Percentiles rank a stretch among this genome's conserved stretches.
These are phyloP conservation scores for Irpex sp. DNA, from an alignment of 1,284 basidiomycete species.

Conservation along the genomic window DNA sequence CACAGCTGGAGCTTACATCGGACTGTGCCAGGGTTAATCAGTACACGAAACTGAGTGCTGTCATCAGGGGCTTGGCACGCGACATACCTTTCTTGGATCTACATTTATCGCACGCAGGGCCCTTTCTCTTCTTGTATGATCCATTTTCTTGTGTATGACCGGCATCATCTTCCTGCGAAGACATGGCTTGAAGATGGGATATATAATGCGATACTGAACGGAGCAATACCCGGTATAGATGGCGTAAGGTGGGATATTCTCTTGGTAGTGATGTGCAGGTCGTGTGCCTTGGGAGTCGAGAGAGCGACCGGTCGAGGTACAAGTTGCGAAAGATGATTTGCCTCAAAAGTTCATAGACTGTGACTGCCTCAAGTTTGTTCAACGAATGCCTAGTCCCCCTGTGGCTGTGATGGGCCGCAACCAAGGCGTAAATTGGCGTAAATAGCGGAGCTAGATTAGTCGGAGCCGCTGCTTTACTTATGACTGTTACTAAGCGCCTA, in stretches of 20 bases:
- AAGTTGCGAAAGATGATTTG: too few relatives aligned
- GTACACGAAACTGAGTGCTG: not conserved
- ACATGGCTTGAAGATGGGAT: slow-evolving; percentile 9
- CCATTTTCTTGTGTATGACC: not conserved
- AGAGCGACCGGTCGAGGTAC: too few relatives aligned
- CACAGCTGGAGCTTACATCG: slow-evolving; percentile 10
- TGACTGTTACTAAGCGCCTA: not conserved
- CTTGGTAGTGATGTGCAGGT: not conserved
- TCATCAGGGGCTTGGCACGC: not conserved
- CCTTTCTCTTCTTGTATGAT: slow-evolving; percentile 6
- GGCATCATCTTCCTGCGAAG: slow-evolving; percentile 11
- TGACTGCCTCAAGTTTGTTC: not conserved
- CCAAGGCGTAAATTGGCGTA: not conserved
- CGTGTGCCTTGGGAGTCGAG: not conserved
- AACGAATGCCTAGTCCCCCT: not conserved
- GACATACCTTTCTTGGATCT: slow-evolving; percentile 13
- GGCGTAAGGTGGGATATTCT: not conserved
- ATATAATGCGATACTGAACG: not conserved
- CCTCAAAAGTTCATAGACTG: too few relatives aligned
- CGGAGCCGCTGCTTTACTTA: not conserved
- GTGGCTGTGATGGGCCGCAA: not conserved
- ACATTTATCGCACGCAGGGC: slow-evolving; percentile 12
- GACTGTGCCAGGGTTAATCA: not conserved
- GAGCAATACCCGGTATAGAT: not conserved
- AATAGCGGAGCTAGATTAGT: not conserved